phyloP scores from a whole-genome alignment of 1,284 basidiomycete species.

The Athelia sp. region DNA sequence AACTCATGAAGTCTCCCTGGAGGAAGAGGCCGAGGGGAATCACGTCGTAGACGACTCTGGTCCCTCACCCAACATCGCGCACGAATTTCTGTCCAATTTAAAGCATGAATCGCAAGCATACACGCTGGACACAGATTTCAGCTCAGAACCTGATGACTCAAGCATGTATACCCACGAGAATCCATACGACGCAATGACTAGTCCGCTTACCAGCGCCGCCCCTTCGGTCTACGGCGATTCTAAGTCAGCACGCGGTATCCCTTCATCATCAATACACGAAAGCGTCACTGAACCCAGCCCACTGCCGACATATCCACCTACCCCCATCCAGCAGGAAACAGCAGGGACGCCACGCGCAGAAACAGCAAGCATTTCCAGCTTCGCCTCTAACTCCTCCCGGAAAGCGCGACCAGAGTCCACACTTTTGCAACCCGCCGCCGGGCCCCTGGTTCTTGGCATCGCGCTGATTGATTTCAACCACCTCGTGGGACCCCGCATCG shows the following conservation, averaged over 20 bases:
- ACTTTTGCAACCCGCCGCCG: constrained; percentile 42
- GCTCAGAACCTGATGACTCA: constrained; percentile 47
- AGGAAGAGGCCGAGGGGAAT: background rate
- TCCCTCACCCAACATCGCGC: constrained; percentile 14
- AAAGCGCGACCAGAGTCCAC: constrained; percentile 76
- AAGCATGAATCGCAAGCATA: constrained; percentile 40
- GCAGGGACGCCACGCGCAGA: constrained; percentile 29
- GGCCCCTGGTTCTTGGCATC: constrained; percentile 73
- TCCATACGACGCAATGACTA: constrained; percentile 27
- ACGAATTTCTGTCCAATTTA: constrained; percentile 31
- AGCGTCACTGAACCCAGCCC: constrained; percentile 13
- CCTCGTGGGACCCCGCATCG: constrained; percentile 86
- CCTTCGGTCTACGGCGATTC: constrained; percentile 39
- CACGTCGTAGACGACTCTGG: background rate
- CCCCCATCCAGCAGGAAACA: constrained; percentile 6
- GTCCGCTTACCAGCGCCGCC: constrained; percentile 45
- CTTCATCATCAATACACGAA: no score
- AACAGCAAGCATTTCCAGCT: constrained; percentile 40
- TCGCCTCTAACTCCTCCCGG: constrained; percentile 59
- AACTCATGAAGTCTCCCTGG: constrained; percentile 20
- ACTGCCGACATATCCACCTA: constrained; percentile 54
- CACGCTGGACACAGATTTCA: constrained; percentile 48
- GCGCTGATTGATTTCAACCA: constrained; percentile 91
- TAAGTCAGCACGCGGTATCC: constrained; percentile 23
- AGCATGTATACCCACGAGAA: constrained; percentile 40